Base-by-base conservation (phyloP, 2,329 filamentous ascomycete species). In the Pseudopyrenochaeta lycopersici region DNA sequence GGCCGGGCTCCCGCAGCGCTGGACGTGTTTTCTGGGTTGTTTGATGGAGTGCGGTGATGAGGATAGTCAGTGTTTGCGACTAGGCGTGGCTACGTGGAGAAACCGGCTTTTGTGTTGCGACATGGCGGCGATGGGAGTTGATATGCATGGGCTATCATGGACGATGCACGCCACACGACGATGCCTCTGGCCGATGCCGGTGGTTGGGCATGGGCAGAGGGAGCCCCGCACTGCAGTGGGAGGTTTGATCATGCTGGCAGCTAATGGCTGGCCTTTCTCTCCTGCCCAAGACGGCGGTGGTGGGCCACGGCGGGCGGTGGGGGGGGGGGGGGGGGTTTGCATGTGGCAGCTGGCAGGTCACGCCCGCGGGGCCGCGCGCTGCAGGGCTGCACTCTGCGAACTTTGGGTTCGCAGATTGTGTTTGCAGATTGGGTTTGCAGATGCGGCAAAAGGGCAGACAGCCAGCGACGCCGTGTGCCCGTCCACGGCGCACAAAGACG, bases 321-420 rank as follows among this genome's bases (percentile, higher is more conserved):
- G 23, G 4, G 23, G 23, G 23, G 9, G 23, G 23, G 56, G 63
- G 51, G 58, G 59, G 54, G 39, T 49, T 54, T 59, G 60, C 53
- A 47, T 10, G 31, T 54, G 60, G 70, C 64, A 62, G 65, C 63
- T 64, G 64, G 58, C 60, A 63, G 54, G 60, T 59, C n/a, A 54
- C 49, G 56, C 21, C 54, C 58, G 49, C 50, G 59, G 54, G 40
- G 40, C 20, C 32, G 32, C 44, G 58, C 56, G 48, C 9, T 5
- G 23, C 60, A 58, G 58, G 46, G 47, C 36, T 49, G 56, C 46
- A 56, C 35, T 56, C 63, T 62, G 63, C 56, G 64, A 64, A 67
- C 62, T 30, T 44, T 6, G 32, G 15, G 65, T 66, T 65, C 60
- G 62, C 66, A 66, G 60, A 32, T 44, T 6, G 32, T 18, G 65